These are phyloP conservation scores for Kuraishia ogatae DNA, from an alignment of 805 yeast genomes.

Conservation along the genomic window DNA sequence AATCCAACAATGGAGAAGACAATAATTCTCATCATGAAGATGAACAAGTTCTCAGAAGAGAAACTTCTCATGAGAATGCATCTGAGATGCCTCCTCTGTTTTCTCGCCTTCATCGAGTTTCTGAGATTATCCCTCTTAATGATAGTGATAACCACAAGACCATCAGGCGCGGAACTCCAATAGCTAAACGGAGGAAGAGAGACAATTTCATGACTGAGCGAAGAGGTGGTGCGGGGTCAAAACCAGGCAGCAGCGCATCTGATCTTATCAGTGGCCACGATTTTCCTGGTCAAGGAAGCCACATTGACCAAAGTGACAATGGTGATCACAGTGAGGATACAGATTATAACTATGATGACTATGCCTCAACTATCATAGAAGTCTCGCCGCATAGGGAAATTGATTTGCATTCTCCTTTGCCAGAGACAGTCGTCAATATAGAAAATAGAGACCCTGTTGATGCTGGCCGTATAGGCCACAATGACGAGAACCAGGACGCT, in stretches of 20 bases:
- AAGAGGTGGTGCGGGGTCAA: no score
- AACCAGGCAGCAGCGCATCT: background rate
- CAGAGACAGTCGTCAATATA: background rate
- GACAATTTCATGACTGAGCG: background rate
- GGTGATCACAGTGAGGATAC: background rate
- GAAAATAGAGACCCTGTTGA: background rate
- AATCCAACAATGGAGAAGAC: no score
- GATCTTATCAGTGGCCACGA: background rate
- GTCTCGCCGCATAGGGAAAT: background rate
- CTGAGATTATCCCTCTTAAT: background rate
- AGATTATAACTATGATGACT: background rate
- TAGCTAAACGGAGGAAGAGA: background rate
- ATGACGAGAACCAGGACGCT: no score
- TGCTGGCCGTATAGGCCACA: no score
- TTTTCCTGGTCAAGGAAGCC: background rate
- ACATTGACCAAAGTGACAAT: background rate
- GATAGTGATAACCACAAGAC: background rate
- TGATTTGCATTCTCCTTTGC: background rate
- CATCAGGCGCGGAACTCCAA: background rate
- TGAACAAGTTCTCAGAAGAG: no score
- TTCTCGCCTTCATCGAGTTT: background rate
- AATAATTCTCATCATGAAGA: no score
- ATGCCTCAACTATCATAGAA: background rate
- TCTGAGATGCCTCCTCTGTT: background rate
- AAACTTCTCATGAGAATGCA: background rate